Base-by-base conservation (phyloP, 352 stramenopile genomes). In the Globisporangium paddicum region DNA sequence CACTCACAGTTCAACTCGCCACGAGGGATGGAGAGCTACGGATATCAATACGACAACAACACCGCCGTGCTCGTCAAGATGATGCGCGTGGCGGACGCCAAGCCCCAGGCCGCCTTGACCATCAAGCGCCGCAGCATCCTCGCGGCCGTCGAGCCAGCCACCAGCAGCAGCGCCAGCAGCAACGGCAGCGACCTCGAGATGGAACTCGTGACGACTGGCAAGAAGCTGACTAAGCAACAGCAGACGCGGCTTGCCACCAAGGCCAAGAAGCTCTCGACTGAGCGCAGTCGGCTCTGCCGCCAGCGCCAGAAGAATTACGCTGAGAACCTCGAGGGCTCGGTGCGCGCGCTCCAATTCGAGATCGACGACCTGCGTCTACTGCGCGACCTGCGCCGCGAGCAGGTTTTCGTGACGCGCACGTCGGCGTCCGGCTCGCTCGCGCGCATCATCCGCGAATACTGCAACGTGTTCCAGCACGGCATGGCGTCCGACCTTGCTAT, bases 231-330 rank as follows among this genome's bases (percentile, higher is more conserved):
- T 16, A 52, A 52, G 40, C 25, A 40, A 26, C 53, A 59, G 38
- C 53, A 59, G 28, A 55, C 30, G 19, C 49, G 49, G 0, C 21
- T 45, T 19, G 32, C 32, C 9, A 30, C 32, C 40, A 60, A 50
- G 38, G 23, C 37, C 30, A 60, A 51, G 52, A 67, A 67, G 14
- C 60, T 67, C 47, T 63, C 54, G 35, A 67, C 60, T 30, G 56
- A 67, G 47, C 60, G 60, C 60, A 67, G 60, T 26, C 60, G 60
- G 13, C 47, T 67, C 19, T 67, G 60, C 18, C 60, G 60, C 37
- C 60, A 67, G 55, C 60, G 60, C 7, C 60, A 67, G 47, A 67
- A 63, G 32, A 35, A 59, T 19, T 67, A 67, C 55, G 60, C 60
- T 0, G 26, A 37, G 26, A 63, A 52, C 21, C 47, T 67, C 23